phyloP scores from a whole-genome alignment of 1,284 basidiomycete species.

The Coniferiporia sulphurascens region DNA sequence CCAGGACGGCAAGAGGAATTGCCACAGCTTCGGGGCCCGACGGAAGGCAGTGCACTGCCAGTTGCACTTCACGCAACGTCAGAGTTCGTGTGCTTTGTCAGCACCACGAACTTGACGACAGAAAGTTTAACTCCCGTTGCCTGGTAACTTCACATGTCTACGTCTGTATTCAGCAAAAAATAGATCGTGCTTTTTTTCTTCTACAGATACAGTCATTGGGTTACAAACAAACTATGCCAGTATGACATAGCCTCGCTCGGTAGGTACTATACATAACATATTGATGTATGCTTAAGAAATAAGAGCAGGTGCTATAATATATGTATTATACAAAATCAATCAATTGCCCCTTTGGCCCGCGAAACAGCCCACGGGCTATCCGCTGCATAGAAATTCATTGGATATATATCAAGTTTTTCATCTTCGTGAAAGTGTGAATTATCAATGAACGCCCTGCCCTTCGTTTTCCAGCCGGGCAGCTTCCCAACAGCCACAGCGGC shows the following conservation, averaged over 20 bases:
- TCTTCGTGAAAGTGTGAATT: constrained; percentile 23
- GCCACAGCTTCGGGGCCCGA: too few species aligned
- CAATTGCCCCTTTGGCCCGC: constrained; percentile 39
- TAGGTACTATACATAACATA: too few species aligned
- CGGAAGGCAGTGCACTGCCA: too few species aligned
- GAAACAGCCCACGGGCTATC: constrained; percentile 71
- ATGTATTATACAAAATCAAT: constrained; percentile 6
- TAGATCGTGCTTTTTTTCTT: too few species aligned
- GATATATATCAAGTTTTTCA: constrained; percentile 51
- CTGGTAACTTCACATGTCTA: too few species aligned
- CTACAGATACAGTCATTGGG: not conserved
- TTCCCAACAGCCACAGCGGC: constrained; percentile 83
- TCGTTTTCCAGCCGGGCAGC: constrained; percentile 59
- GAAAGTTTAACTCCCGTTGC: not conserved
- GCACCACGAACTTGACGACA: not conserved
- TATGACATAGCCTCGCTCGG: not conserved
- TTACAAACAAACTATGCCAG: not conserved
- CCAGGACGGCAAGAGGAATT: too few species aligned
- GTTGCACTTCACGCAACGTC: not conserved
- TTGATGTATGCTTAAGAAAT: too few species aligned
- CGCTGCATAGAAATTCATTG: constrained; percentile 95
- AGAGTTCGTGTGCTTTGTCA: not conserved
- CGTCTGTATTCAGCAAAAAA: too few species aligned
- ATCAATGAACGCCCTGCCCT: constrained; percentile 25
- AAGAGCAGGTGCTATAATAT: too few species aligned